A percentile compares a stretch with the other conserved stretches of the same genome.
Conservation (phyloP, 2,329 filamentous ascomycete species). For the Eutypella sp. region DNA sequence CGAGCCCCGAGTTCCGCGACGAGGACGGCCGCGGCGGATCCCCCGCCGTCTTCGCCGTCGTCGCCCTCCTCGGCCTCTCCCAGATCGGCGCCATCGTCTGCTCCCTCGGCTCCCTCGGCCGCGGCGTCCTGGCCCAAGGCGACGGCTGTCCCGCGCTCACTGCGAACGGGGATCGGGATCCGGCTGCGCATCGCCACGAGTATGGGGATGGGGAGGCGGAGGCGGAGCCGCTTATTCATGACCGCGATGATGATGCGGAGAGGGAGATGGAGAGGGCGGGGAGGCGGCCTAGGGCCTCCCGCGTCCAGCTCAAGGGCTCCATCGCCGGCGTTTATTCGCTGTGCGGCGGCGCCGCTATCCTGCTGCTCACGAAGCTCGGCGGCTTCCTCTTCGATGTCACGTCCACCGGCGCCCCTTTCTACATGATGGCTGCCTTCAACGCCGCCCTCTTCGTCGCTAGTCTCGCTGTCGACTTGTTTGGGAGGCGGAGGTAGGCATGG, state of each 20-base stretch:
- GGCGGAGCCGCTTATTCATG: slow-evolving; percentile 14
- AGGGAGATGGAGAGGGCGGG: slow-evolving; percentile 4
- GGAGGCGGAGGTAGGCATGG: not conserved
- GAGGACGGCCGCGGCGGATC: slow-evolving; percentile 62
- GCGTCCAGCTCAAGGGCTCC: slow-evolving; percentile 74
- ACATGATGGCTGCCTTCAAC: slow-evolving; percentile 90
- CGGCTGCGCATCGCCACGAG: too few relatives aligned
- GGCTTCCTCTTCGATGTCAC: slow-evolving; percentile 77
- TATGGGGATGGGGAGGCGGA: too few relatives aligned
- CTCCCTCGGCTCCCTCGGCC: slow-evolving; percentile 81
- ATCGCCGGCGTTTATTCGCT: slow-evolving; percentile 94
- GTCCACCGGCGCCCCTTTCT: slow-evolving; percentile 78
- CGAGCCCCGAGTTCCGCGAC: slow-evolving; percentile 68
- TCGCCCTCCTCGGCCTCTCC: slow-evolving; percentile 78
- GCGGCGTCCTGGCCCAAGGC: slow-evolving; percentile 62
- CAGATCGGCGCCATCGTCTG: slow-evolving; percentile 97
- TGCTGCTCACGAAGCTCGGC: slow-evolving; percentile 86
- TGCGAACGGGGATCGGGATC: too few relatives aligned
- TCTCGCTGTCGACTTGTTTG: slow-evolving; percentile 43
- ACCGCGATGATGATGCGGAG: slow-evolving; percentile 31
- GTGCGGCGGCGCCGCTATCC: slow-evolving; percentile 82
- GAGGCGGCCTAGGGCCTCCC: slow-evolving; percentile 33
- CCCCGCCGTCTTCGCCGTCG: slow-evolving; percentile 67
- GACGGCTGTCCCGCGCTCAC: too few relatives aligned
- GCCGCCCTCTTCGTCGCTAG: slow-evolving; percentile 59